A percentile compares a stretch with the other conserved stretches of the same genome.
Conservation (phyloP, 805 yeast species). For the Candida germanica region DNA sequence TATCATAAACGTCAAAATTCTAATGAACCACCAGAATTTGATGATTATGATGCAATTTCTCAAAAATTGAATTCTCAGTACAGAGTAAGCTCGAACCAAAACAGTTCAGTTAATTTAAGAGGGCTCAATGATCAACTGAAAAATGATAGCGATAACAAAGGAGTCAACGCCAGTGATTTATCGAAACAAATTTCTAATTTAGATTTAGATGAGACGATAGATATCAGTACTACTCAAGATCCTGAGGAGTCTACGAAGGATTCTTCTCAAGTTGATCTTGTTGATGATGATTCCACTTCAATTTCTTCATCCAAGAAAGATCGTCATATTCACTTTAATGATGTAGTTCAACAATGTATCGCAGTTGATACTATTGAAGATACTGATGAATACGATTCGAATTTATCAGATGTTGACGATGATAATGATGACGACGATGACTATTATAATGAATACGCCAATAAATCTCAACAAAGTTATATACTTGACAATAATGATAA, state of each 20-base stretch:
- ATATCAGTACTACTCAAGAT: not conserved
- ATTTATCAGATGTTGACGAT: conserved; percentile 12
- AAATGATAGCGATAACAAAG: not conserved
- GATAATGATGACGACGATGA: conserved; percentile 17
- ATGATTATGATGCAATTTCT: conserved; percentile 42
- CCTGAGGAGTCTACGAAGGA: not conserved
- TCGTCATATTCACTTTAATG: conserved; percentile 89
- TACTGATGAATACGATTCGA: conserved; percentile 25
- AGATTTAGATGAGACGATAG: conserved; percentile 6
- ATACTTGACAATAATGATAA: conserved; percentile 9
- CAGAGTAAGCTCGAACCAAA: conserved; percentile 19
- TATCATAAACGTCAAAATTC: conserved; percentile 13
- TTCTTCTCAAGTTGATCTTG: too few relatives aligned
- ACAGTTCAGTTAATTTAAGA: conserved; percentile 21
- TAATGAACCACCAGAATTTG: conserved; percentile 37
- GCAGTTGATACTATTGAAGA: conserved; percentile 58
- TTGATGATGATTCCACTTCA: not conserved
- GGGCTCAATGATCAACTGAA: conserved; percentile 6
- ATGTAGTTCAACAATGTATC: conserved; percentile 91
- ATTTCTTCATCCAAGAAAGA: conserved; percentile 17
- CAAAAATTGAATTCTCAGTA: conserved; percentile 43
- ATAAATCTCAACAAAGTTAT: conserved; percentile 13
- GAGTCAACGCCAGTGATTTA: conserved; percentile 1
- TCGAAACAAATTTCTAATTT: conserved; percentile 7
- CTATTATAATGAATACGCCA: conserved; percentile 30